Base-by-base conservation (phyloP, 2,329 filamentous ascomycete species). In the Macroventuria anomochaeta region DNA sequence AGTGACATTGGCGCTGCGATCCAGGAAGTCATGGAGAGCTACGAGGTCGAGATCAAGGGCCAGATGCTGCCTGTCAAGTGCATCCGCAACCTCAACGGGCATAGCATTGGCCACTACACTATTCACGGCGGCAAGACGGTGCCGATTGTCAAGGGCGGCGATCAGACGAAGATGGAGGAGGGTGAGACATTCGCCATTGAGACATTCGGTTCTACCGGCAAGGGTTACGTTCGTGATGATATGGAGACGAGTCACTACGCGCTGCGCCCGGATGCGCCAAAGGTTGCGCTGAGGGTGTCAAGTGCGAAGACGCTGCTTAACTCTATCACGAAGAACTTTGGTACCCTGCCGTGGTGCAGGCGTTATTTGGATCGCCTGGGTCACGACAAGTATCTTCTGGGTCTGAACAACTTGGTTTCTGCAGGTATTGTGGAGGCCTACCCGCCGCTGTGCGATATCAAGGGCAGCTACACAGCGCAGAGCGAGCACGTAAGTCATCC, bases 131-230 rank as follows among this genome's bases (percentile, higher is more conserved):
- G 86, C 67, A 97, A 97, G 82, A 92, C 90, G 62, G 91, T 97
- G 44, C 93, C 93, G 0, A 96, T 97, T 68, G 91, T 97, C 60
- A 96, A 96, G 80, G 88, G 86, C 58, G 85, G 85, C 58, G 91
- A 96, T 69, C 86, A 88, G 73, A 96, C 91, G 46, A 96, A 96
- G 83, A 97, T 97, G 93, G 93, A 97, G 78, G 93, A 97, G 77
- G 92, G 92, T 34, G 93, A 97, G 71, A 88, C 92, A 15, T 97
- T 96, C 75, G 93, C 93, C 61, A 96, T 97, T 65, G 93, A 97
- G 80, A 97, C 93, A 0, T 97, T 97, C 75, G 93, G 93, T 56
- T 95, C 89, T 73, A 97, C 93, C 18, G 93, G 93, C 60, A 93
- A 91, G 72, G 93, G 92, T 61, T 89, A 90, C 70, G 90, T 96